Conservation (phyloP, 257 asterid genomes). For the Capsicum pubescens region DNA sequence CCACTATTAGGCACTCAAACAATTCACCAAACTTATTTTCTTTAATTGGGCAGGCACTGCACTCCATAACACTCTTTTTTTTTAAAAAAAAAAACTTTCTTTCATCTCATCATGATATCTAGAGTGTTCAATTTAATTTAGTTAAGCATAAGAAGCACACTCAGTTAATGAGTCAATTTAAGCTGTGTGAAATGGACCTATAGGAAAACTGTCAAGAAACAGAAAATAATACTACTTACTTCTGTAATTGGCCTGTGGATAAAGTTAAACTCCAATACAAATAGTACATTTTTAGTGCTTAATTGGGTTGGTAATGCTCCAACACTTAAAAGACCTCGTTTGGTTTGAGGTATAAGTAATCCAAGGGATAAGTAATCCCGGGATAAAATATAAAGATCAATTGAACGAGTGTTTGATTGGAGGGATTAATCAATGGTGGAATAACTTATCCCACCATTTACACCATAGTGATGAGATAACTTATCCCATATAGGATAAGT, state of each 20-base stretch:
- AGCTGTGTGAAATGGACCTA: not conserved
- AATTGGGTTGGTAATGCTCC: not conserved
- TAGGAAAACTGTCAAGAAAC: not conserved
- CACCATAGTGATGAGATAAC: too few species aligned
- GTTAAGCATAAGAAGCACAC: not conserved
- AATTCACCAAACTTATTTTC: not conserved
- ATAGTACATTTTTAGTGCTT: constrained; percentile 5
- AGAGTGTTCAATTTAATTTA: not conserved
- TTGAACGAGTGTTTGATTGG: too few species aligned
- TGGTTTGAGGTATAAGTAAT: too few species aligned
- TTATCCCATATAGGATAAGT: too few species aligned
- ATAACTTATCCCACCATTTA: too few species aligned
- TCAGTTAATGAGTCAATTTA: not conserved
- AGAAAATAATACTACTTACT: not conserved
- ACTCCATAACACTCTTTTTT: too few species aligned
- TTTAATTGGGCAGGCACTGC: not conserved
- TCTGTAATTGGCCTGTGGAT: not conserved
- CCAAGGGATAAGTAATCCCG: too few species aligned
- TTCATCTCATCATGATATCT: not conserved
- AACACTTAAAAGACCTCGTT: not conserved
- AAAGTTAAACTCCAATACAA: not conserved
- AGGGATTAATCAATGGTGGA: too few species aligned
- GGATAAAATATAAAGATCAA: too few species aligned
- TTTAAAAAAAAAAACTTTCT: too few species aligned
- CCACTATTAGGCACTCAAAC: constrained; percentile 11